Conservation (phyloP, 2,329 filamentous ascomycete genomes). For the Colletotrichum aenigma region DNA sequence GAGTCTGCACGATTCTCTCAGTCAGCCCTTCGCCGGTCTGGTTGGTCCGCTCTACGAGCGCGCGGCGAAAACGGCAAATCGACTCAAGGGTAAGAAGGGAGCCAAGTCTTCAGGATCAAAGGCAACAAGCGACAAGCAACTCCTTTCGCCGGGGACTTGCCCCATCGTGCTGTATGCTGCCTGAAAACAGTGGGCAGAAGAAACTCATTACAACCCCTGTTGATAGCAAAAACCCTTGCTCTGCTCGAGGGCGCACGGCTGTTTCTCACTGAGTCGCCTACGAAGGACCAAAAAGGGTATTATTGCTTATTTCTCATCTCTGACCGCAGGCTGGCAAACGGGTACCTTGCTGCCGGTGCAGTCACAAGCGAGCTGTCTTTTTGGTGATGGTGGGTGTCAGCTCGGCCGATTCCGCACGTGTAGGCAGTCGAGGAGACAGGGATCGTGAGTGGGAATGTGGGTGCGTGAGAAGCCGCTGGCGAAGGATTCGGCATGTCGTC, state of each 20-base stretch:
- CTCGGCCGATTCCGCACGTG: conserved; percentile 16
- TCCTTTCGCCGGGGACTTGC: not conserved
- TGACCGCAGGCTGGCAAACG: not conserved
- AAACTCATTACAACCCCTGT: not conserved
- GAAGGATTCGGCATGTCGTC: not conserved
- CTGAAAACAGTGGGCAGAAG: not conserved
- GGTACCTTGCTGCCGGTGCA: not conserved
- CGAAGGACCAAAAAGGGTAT: not conserved
- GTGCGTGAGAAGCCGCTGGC: not conserved
- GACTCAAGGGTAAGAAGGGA: not conserved
- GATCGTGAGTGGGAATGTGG: not conserved
- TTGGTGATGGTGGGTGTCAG: not conserved
- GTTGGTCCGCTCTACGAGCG: not conserved
- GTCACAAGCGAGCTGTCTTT: not conserved
- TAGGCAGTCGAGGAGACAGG: not conserved
- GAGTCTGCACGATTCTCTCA: not conserved
- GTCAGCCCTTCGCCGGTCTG: not conserved
- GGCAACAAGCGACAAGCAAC: not conserved
- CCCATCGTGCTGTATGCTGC: not conserved
- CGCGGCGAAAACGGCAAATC: not conserved
- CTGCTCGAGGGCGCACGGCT: not conserved
- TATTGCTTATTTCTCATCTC: not conserved
- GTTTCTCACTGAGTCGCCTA: not conserved
- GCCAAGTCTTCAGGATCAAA: not conserved
- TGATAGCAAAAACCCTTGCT: not conserved